Evolutionary conservation across 2,329 filamentous ascomycete species (phyloP).

Genomic region (Aspergillus amoenus): DNA sequence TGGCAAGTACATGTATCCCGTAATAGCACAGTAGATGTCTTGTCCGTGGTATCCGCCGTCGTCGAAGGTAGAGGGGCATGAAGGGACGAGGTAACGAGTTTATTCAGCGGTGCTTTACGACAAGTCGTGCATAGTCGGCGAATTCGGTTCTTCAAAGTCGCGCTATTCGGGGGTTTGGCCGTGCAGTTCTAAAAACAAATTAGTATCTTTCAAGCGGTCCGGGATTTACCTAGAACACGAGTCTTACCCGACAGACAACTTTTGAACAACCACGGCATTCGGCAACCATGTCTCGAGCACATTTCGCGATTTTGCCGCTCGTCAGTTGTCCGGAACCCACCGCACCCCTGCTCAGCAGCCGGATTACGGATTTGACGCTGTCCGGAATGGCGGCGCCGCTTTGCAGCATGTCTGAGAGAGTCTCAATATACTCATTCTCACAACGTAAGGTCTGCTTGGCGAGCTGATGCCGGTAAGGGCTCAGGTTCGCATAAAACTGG

Average conservation of each 20-base stretch:
- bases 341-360: conserved; percentile 27
- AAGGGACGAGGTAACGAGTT: conserved; percentile 31
- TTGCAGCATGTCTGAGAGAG: conserved; percentile 41
- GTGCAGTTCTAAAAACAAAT: conserved; percentile 71
- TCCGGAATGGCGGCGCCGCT: conserved; percentile 38
- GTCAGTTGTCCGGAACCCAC: conserved; percentile 44
- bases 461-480: conserved; percentile 75
- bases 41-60: conserved; percentile 37
- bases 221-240: conserved; percentile 3
- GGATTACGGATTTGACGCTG: conserved; percentile 32
- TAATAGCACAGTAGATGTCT: conserved; percentile 48
- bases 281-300: conserved; percentile 82
- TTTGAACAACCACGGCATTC: conserved; percentile 76
- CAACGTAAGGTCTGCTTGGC: conserved; percentile 76
- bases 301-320: conserved; percentile 70
- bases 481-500: conserved; percentile 71
- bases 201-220: not conserved
- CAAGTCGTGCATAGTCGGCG: conserved; percentile 79
- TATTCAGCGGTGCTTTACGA: conserved; percentile 64
- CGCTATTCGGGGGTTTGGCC: conserved; percentile 72
- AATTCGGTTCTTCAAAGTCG: conserved; percentile 70
- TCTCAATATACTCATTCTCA: conserved; percentile 62
- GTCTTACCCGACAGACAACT: conserved; percentile 75
- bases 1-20: conserved; percentile 59
- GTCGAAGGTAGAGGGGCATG: conserved; percentile 15